Conservation (phyloP, 1,139 yeast genomes). For the Hansenula lynferdii region DNA sequence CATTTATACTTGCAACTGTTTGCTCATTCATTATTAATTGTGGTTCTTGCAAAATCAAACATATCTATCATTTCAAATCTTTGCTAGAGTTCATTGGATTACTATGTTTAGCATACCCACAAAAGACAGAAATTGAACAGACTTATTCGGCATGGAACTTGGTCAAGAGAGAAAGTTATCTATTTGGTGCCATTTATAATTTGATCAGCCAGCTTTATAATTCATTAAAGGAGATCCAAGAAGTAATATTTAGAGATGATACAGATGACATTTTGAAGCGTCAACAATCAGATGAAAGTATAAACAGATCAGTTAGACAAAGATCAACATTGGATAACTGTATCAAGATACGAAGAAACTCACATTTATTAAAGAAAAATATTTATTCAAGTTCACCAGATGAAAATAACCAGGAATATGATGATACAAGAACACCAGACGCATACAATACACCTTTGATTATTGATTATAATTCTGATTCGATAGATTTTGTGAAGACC, state of each 20-base stretch:
- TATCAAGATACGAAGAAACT: constrained; percentile 18
- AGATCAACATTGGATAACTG: constrained; percentile 20
- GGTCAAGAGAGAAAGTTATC: constrained; percentile 16
- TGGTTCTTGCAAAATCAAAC: constrained; percentile 9
- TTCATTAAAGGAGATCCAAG: constrained; percentile 9
- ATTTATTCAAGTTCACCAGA: not conserved
- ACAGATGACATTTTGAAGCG: not conserved
- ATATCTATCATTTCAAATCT: constrained; percentile 10
- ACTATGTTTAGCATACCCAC: constrained; percentile 19
- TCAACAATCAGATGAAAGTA: constrained; percentile 1
- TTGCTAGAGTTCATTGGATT: constrained; percentile 16
- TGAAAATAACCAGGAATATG: constrained; percentile 6
- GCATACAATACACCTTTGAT: not conserved
- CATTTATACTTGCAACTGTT: constrained; percentile 11
- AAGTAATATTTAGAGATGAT: not conserved
- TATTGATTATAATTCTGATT: constrained; percentile 4
- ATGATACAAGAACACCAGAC: not conserved
- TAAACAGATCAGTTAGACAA: constrained; percentile 13
- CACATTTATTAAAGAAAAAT: constrained; percentile 15
- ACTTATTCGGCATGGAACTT: constrained; percentile 18
- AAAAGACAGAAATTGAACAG: constrained; percentile 11
- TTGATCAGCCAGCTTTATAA: constrained; percentile 9
- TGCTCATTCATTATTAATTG: constrained; percentile 15
- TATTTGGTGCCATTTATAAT: constrained; percentile 18
- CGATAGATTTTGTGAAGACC: constrained; percentile 2